Base-by-base conservation (phyloP, 1,284 basidiomycete genomes). In the Leccinum pallidistipes region DNA sequence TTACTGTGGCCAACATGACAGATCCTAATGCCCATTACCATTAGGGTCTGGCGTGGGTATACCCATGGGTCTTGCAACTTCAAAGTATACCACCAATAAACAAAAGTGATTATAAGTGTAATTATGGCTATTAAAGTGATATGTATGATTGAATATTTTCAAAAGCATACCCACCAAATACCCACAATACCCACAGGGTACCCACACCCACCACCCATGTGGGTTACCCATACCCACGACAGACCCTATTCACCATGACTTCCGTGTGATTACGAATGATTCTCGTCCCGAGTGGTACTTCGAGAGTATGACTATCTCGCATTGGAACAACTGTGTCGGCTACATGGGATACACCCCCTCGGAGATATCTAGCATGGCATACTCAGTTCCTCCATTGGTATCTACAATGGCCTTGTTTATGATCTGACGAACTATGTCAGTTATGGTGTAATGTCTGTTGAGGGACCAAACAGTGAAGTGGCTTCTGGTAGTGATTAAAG, bases 201-300 rank as follows among this genome's bases (percentile, higher is more conserved):
- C 21, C 21, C 21, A 21, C 21, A 21, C 21, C 21, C 21, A 21
- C 21, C 21, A 21, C 21, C 21, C 21, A 21, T 21, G 21, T 21
- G 21, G 21, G 21, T 21, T 21, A 21, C 21, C 21, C 21, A 21
- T 21, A 21, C 21, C 21, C 21, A 21, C 21, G 21, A 21, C 21
- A 21, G 21, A 21, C 21, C 21, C 21, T 21, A 21, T 21, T 21
- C 21, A 21, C 21, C 97, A 99, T 76, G 97, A 98, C 75, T 99
- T 99, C 86, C 91, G 95, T 47, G 87, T 86, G 0, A 88, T 81
- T 70, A 92, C 90, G 29, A 91, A 90, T 64, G 97, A 99, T 72
- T 90, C 91, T 0, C 87, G 96, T 24, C 95, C 95, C 75, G 45
- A 49, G 12, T 99, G 97, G 97, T 99, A 99, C 77, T 94, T 91